Evolutionary conservation across 108 stramenopile species (phyloP).

Genomic region (Cyclostephanos invisitatus): DNA sequence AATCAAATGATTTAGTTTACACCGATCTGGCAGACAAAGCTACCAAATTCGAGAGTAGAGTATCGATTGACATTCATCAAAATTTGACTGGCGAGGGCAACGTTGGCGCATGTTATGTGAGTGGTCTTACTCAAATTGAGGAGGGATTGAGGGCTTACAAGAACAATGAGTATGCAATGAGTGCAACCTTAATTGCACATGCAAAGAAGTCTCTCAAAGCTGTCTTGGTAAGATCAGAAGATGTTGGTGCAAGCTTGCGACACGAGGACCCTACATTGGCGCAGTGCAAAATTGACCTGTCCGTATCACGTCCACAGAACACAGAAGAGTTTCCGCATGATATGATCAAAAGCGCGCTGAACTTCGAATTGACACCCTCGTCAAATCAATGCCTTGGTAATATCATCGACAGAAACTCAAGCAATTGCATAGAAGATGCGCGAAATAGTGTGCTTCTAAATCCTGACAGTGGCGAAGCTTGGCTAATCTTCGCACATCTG

Average conservation of each 20-base stretch:
- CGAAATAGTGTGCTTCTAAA: conserved; percentile 27
- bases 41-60: conserved; percentile 28
- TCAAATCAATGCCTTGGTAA: not conserved
- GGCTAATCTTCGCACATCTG: conserved; percentile 36
- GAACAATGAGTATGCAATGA: not conserved
- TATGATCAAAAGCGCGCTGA: conserved; percentile 1
- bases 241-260: not conserved
- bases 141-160: conserved; percentile 5
- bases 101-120: conserved; percentile 24
- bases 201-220: conserved; percentile 7
- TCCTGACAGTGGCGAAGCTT: conserved; percentile 47
- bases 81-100: conserved; percentile 30
- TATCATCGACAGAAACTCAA: conserved; percentile 1
- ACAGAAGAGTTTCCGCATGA: conserved; percentile 17
- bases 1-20: conserved; percentile 21
- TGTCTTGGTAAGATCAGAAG: not conserved
- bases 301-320: not conserved
- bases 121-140: conserved; percentile 34
- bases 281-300: conserved; percentile 25
- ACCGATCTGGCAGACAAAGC: conserved; percentile 25
- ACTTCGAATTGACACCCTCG: not conserved
- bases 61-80: conserved; percentile 30
- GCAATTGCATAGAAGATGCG: conserved; percentile 6
- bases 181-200: not conserved
- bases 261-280: not conserved